These are phyloP conservation scores for Tolypocladium paradoxum DNA, from an alignment of 2,329 filamentous ascomycete genomes.

Conservation along the genomic window DNA sequence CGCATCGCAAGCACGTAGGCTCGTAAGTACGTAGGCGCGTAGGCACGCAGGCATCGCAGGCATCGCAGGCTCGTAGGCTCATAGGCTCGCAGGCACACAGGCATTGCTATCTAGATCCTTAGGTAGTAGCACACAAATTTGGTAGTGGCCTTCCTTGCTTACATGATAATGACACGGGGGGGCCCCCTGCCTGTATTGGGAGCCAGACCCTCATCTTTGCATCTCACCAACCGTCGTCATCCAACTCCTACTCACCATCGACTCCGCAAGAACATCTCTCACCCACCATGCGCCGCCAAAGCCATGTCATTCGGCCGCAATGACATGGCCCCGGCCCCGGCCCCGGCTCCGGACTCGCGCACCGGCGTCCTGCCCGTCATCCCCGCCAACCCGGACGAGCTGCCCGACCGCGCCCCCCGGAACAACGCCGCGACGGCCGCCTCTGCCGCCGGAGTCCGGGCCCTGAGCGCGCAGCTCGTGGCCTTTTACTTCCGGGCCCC, in stretches of 20 bases:
- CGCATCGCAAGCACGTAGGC: too few relatives aligned
- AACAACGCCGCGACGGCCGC: constrained; percentile 56
- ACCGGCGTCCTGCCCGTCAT: constrained; percentile 34
- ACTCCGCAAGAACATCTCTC: background rate
- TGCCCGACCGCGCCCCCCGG: constrained; percentile 35
- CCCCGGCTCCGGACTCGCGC: constrained; percentile 15
- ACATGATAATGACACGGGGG: too few relatives aligned
- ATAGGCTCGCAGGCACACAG: too few relatives aligned
- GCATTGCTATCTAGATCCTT: too few relatives aligned
- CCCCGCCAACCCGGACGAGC: constrained; percentile 23
- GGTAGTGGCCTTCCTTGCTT: too few relatives aligned
- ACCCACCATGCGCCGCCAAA: constrained; percentile 18
- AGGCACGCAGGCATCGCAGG: too few relatives aligned
- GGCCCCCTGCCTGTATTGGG: too few relatives aligned
- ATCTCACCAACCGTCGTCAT: background rate
- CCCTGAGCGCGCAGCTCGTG: constrained; percentile 70
- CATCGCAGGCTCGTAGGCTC: too few relatives aligned
- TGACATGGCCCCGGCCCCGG: constrained; percentile 15
- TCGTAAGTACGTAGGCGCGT: too few relatives aligned
- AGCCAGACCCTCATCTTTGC: too few relatives aligned
- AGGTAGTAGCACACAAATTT: too few relatives aligned
- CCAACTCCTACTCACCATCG: background rate
- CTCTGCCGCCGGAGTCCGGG: constrained; percentile 77
- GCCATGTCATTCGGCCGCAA: constrained; percentile 24
- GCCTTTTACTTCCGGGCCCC: constrained; percentile 89